Percentiles rank a stretch among this genome's conserved stretches.
phyloP scores from a whole-genome alignment of 106 monocot species.

The Agapanthus africanus region DNA sequence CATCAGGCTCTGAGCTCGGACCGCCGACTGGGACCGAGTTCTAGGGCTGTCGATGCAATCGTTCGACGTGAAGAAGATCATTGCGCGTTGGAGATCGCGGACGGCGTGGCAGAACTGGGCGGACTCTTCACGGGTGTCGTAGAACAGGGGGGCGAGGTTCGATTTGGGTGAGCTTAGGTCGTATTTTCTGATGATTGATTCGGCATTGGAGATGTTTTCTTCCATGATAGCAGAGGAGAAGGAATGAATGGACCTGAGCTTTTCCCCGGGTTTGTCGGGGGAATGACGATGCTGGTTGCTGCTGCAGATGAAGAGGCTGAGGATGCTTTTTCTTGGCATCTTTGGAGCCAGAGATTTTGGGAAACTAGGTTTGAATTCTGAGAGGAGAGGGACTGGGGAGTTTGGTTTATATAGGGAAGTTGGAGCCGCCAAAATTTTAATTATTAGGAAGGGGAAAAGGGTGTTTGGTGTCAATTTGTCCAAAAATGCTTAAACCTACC shows the following conservation, averaged over 20 bases:
- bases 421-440: no score
- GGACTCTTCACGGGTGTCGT: conserved; percentile 29
- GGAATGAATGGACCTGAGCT: no score
- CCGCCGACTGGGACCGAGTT: conserved; percentile 1
- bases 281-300: neutral
- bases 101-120: conserved; percentile 30
- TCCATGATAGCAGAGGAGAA: conserved; percentile 23
- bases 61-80: conserved; percentile 26
- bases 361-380: no score
- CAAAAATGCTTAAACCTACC: no score
- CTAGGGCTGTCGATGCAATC: neutral
- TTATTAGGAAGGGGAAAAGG: no score
- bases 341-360: no score
- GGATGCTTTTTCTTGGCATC: neutral
- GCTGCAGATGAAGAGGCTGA: neutral
- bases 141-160: conserved; percentile 30
- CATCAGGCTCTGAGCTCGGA: conserved; percentile 34
- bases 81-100: conserved; percentile 27
- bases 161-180: conserved; percentile 11
- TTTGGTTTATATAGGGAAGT: no score
- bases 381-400: no score
- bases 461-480: no score
- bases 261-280: neutral
- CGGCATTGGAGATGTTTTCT: conserved; percentile 33
- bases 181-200: conserved; percentile 37